A percentile compares a stretch with the other conserved stretches of the same genome.
phyloP scores from a whole-genome alignment of 352 stramenopile genomes.

The Globisporangium spiculum region DNA sequence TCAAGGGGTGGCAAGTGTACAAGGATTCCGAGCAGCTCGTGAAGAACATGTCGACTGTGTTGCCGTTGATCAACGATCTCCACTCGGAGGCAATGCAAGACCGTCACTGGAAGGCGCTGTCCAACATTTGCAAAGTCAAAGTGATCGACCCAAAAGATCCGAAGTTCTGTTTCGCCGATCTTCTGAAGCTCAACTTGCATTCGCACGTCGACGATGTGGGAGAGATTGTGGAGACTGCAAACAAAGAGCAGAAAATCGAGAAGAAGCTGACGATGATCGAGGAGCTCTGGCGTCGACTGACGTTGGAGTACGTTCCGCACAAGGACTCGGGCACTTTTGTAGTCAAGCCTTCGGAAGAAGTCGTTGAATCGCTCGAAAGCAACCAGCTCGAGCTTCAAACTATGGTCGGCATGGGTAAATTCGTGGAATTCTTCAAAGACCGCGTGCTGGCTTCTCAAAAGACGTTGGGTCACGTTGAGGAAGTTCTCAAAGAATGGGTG shows the following conservation, averaged over 20 bases:
- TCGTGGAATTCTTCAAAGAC: constrained; percentile 90
- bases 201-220: constrained; percentile 82
- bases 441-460: constrained; percentile 76
- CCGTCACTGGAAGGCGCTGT: constrained; percentile 92
- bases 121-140: constrained; percentile 84
- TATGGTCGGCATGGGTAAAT: constrained; percentile 90
- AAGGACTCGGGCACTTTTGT: constrained; percentile 86
- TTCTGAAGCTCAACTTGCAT: constrained; percentile 83
- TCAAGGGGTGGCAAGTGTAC: constrained; percentile 87
- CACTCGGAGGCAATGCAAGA: constrained; percentile 94
- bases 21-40: constrained; percentile 85
- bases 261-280: constrained; percentile 90
- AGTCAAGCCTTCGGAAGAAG: constrained; percentile 84
- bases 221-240: constrained; percentile 86
- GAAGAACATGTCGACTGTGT: constrained; percentile 84
- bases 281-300: constrained; percentile 78
- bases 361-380: constrained; percentile 82
- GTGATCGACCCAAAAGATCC: constrained; percentile 80
- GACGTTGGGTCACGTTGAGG: constrained; percentile 80
- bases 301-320: constrained; percentile 84
- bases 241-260: constrained; percentile 90
- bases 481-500: constrained; percentile 87
- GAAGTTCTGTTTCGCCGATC: constrained; percentile 80
- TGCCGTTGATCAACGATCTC: constrained; percentile 93
- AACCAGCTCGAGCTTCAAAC: constrained; percentile 88